Conservation (phyloP, 1,284 basidiomycete genomes). For the Cutaneotrichosporon cutaneum region DNA sequence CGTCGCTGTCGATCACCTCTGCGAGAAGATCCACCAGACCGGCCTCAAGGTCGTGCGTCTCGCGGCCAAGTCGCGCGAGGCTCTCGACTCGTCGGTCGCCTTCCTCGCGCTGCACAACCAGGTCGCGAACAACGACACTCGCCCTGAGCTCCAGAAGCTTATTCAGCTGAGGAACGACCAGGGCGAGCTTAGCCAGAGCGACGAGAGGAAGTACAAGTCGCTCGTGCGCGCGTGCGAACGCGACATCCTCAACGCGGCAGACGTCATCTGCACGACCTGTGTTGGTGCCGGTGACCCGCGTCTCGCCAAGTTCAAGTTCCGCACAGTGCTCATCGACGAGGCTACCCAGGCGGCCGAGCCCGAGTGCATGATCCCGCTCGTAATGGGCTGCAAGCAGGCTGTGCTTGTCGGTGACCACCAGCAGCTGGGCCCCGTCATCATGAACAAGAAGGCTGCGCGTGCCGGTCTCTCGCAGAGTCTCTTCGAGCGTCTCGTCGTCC, state of each 20-base stretch:
- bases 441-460: constrained; percentile 99
- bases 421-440: constrained; percentile 98
- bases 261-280: constrained; percentile 98
- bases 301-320: constrained; percentile 92
- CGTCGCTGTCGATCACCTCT: constrained; percentile 98
- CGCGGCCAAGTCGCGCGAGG: constrained; percentile 96
- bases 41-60: constrained; percentile 96
- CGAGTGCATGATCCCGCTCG: constrained; percentile 98
- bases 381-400: constrained; percentile 97
- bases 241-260: constrained; percentile 90
- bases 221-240: constrained; percentile 93
- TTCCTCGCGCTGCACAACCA: constrained; percentile 97
- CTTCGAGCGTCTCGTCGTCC: constrained; percentile 93
- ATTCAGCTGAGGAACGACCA: constrained; percentile 97
- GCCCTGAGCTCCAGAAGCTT: constrained; percentile 93
- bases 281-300: constrained; percentile 96
- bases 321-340: constrained; percentile 97
- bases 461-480: constrained; percentile 96
- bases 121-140: constrained; percentile 91
- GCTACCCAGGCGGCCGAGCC: constrained; percentile 98
- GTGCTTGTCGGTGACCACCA: constrained; percentile 97
- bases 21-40: constrained; percentile 96
- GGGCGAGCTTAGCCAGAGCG: constrained; percentile 91
- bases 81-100: constrained; percentile 85
- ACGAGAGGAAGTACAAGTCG: constrained; percentile 97